A percentile compares a stretch with the other conserved stretches of the same genome.
These are phyloP conservation scores for Mollisia scopiformis DNA, from an alignment of 2,329 filamentous ascomycete genomes.

Conservation along the genomic window DNA sequence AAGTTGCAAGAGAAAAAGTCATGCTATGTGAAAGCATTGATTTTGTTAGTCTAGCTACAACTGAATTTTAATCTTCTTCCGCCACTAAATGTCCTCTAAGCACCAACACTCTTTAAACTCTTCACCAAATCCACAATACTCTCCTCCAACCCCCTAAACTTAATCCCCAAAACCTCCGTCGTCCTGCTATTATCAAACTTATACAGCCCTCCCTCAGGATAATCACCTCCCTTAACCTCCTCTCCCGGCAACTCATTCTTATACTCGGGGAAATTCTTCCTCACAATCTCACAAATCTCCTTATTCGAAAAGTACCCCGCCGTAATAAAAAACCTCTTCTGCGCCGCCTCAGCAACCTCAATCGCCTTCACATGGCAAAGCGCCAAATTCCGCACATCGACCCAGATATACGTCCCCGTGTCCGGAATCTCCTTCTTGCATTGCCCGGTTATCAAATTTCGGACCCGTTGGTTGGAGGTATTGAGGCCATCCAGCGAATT, in stretches of 20 bases:
- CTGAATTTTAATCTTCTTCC: no score
- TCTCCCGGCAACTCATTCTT: conserved; percentile 48
- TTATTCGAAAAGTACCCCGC: conserved; percentile 64
- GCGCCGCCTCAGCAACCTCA: conserved; percentile 57
- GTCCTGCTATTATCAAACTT: conserved; percentile 58
- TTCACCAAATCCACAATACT: conserved; percentile 62
- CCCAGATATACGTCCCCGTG: conserved; percentile 61
- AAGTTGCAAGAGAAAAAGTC: no score
- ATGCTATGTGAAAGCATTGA: no score
- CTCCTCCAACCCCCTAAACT: conserved; percentile 60
- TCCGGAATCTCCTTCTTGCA: conserved; percentile 59
- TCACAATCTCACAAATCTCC: conserved; percentile 57
- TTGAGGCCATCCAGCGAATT: conserved; percentile 67
- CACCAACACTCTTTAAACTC: conserved; percentile 36
- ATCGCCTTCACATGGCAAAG: conserved; percentile 64
- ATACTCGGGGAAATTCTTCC: conserved; percentile 57
- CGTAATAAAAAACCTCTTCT: conserved; percentile 66
- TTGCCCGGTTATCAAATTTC: conserved; percentile 64
- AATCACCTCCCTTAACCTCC: conserved; percentile 41
- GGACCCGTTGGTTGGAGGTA: conserved; percentile 71
- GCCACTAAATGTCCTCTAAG: no score
- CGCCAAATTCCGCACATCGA: conserved; percentile 65
- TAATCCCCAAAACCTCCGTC: conserved; percentile 58
- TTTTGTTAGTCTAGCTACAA: no score
- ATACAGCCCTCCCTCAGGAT: conserved; percentile 48